Conservation (phyloP, 768 basidiomycete species). For the Paxillus rubicundulus region DNA sequence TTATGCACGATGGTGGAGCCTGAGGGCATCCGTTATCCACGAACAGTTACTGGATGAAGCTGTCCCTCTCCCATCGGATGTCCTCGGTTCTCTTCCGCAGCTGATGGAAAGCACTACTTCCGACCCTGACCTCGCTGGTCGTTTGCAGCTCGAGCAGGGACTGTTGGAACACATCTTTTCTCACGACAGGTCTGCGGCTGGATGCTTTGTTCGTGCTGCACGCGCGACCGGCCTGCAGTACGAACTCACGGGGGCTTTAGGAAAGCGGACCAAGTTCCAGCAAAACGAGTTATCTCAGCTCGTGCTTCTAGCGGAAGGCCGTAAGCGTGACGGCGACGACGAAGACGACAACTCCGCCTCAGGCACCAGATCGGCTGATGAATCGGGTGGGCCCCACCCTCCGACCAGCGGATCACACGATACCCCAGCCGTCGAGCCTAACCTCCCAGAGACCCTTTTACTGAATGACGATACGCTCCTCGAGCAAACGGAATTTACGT, state of each 20-base stretch:
- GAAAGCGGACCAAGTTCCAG: slow-evolving; percentile 94
- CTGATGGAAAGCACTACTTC: slow-evolving; percentile 39
- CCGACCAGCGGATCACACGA: slow-evolving; percentile 3
- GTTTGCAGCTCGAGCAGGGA: slow-evolving; percentile 72
- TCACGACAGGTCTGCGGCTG: slow-evolving; percentile 76
- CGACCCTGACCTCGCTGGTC: slow-evolving; percentile 66
- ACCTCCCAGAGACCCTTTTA: slow-evolving; percentile 72
- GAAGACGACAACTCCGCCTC: slow-evolving; percentile 15
- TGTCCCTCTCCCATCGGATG: slow-evolving; percentile 50
- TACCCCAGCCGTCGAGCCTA: slow-evolving; percentile 7
- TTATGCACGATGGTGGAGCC: slow-evolving; percentile 75
- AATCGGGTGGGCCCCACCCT: slow-evolving; percentile 8
- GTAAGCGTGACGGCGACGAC: slow-evolving; percentile 36
- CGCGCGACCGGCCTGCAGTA: slow-evolving; percentile 77
- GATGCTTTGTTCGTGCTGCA: slow-evolving; percentile 75
- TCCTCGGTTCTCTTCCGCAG: slow-evolving; percentile 41
- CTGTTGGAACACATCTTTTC: slow-evolving; percentile 72
- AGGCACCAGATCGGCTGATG: slow-evolving; percentile 1
- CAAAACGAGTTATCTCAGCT: slow-evolving; percentile 82
- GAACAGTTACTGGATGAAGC: slow-evolving; percentile 80
- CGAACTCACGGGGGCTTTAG: slow-evolving; percentile 89
- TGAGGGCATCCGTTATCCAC: slow-evolving; percentile 72
- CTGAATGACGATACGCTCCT: slow-evolving; percentile 96
- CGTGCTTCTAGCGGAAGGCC: slow-evolving; percentile 89
- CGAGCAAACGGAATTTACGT: slow-evolving; percentile 90